Base-by-base conservation (phyloP, 1,284 basidiomycete species). In the Rhodotorula sp. region DNA sequence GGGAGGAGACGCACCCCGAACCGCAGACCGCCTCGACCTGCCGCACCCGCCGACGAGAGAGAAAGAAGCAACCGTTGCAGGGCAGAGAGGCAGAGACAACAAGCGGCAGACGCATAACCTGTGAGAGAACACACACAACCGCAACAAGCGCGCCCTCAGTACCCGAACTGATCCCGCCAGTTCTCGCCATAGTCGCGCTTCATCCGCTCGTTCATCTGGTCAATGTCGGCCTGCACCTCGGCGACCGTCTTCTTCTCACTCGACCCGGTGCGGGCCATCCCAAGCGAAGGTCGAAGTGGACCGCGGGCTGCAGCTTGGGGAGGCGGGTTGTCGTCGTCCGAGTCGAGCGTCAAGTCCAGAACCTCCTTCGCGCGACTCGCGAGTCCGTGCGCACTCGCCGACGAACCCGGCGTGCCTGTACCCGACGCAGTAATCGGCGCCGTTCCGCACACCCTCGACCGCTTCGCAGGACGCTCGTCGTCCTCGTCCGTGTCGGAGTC, bases 361-460 rank as follows among this genome's bases (percentile, higher is more conserved):
- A 92, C 85, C n/a, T 68, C 69, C n/a, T 26, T 48, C 20, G 10
- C n/a, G 8, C 22, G 24, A 2, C 18, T 31, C n/a, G 48, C 48
- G 7, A n/a, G 30, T 15, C 65, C 54, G 62, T 68, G 28, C 52
- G n/a, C 30, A 31, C 52, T 52, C 61, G 59, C 16, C 22, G 53
- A 56, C 47, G 68, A 56, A 30, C 55, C 50, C 40, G 57, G 63
- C 44, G 50, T 51, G 22, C 47, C 53, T 51, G 62, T 20, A 50
- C 31, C 22, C 55, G 34, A n/a, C 56, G 48, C 64, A 65, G 26
- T 40, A 59, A 7, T 73, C 71, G 24, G 83, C 83, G 9, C 87
- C 86, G n/a, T 86, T 83, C 87, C 86, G 24, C 86, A 85, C 7
- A 88, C 89, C 50, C 89, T 78, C 76, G 89, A 88, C 71, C 86